Conservation (phyloP, 495 filamentous ascomycete genomes). For the Lichina pygmaea region DNA sequence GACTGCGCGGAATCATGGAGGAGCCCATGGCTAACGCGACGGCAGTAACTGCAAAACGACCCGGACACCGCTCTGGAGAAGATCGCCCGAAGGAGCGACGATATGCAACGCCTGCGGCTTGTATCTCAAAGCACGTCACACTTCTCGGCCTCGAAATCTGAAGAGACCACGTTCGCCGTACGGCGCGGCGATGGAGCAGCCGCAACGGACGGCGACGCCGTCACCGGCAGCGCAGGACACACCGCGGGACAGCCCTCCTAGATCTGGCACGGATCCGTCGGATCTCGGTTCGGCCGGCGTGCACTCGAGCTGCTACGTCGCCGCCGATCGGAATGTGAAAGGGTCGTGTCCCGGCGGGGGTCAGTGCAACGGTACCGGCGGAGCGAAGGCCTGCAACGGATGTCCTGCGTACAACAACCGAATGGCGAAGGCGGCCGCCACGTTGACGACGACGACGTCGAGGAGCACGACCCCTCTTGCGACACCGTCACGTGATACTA, state of each 20-base stretch:
- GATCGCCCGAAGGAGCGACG: conserved; percentile 72
- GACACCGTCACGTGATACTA: no score
- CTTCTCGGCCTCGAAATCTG: conserved; percentile 63
- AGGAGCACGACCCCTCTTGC: no score
- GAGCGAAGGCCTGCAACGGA: conserved; percentile 83
- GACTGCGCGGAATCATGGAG: no score
- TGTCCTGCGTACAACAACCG: conserved; percentile 96
- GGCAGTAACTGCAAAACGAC: conserved; percentile 83
- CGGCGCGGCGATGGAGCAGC: neutral
- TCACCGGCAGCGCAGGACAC: conserved; percentile 2
- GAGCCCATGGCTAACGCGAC: neutral
- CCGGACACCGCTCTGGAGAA: conserved; percentile 78
- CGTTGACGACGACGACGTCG: no score
- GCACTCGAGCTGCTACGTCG: conserved; percentile 28
- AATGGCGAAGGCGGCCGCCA: conserved; percentile 23
- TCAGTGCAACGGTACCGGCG: conserved; percentile 87
- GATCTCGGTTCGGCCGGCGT: conserved; percentile 5
- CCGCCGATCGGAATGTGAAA: conserved; percentile 37
- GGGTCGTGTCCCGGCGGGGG: conserved; percentile 94
- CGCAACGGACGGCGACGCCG: no score
- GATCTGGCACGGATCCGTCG: neutral
- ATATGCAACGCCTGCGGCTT: conserved; percentile 97
- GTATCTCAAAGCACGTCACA: conserved; percentile 81
- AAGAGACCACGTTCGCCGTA: conserved; percentile 28
- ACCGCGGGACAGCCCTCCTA: neutral